phyloP scores from a whole-genome alignment of 2,329 filamentous ascomycete genomes.

The Falciphora oryzae region DNA sequence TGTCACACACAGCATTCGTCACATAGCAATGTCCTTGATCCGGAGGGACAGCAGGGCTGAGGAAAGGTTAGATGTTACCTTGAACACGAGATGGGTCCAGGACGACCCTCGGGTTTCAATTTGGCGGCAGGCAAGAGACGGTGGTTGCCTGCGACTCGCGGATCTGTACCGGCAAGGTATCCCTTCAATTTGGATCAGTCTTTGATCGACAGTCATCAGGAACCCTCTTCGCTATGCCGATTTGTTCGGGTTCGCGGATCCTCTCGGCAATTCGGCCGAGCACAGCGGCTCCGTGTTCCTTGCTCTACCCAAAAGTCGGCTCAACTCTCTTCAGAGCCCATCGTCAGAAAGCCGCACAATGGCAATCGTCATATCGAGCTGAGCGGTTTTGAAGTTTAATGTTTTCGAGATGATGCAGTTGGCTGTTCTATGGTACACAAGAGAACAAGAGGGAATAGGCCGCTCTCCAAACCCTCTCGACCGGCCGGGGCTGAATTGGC shows the following conservation, averaged over 20 bases:
- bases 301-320: background rate
- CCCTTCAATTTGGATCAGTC: too few species aligned
- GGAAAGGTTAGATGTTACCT: background rate
- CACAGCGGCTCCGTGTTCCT: too few species aligned
- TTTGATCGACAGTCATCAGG: too few species aligned
- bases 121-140: background rate
- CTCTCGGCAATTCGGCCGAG: too few species aligned
- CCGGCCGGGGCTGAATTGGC: background rate
- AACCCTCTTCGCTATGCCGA: too few species aligned
- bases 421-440: conserved; percentile 11
- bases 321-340: background rate
- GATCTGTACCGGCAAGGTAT: background rate
- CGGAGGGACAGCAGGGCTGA: background rate
- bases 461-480: background rate
- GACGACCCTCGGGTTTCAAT: background rate
- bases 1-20: background rate
- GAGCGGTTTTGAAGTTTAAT: background rate
- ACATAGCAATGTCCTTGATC: background rate
- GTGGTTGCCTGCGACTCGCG: background rate
- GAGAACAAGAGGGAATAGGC: background rate
- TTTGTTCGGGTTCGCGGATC: too few species aligned
- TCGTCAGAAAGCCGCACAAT: background rate
- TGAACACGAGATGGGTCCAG: background rate
- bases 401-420: conserved; percentile 9
- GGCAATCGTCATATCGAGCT: too few species aligned